Evolutionary conservation across 306 rosid species (phyloP), one percentile per base, ranked within the genome.

Genomic region (Corylus americana): DNA sequence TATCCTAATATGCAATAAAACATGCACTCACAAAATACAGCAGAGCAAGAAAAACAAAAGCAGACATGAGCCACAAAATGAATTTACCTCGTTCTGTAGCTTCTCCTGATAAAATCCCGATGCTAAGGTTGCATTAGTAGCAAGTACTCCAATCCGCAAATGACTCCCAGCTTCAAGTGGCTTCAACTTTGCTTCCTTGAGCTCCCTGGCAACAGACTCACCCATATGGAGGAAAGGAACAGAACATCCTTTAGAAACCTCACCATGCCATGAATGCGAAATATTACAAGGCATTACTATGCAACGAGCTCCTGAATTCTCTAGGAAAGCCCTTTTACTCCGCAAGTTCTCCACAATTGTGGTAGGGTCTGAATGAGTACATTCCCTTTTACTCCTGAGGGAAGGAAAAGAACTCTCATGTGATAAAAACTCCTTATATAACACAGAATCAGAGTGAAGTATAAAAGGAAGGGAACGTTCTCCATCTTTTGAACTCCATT

Each of bases 261-360:
- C 90, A 74, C 88, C 92, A 81, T 90, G 86, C 96, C 96, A 90
- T 78, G 86, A 86, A 89, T 94, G 98, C 71, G 91, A 92, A 7
- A 92, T 71, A 50, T 92, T 92, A 83, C 96, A 94, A 80, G 97
- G 98, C 96, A 87, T 90, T 57, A 94, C 96, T 29, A 94, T 85
- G 83, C 94, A 94, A 77, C 84, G 31, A 66, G 92, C 91, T 69
- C 92, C 97, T 2, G 92, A 88, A 39, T 88, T 88, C 88, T 90
- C 98, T 16, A 94, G 92, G 82, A 86, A 92, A 17, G 11, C 78
- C 83, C 91, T 81, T 69, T 92, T 90, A 45, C 81, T 84, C 80
- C 71, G 77, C 75, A 90, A 80, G 75, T 71, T 90, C 82, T 84
- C 85, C 83, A 86, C 89, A 59, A 91, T 79, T 37, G 71, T 50